phyloP scores from a whole-genome alignment of 106 monocot genomes.

The Platanthera guangdongensis region DNA sequence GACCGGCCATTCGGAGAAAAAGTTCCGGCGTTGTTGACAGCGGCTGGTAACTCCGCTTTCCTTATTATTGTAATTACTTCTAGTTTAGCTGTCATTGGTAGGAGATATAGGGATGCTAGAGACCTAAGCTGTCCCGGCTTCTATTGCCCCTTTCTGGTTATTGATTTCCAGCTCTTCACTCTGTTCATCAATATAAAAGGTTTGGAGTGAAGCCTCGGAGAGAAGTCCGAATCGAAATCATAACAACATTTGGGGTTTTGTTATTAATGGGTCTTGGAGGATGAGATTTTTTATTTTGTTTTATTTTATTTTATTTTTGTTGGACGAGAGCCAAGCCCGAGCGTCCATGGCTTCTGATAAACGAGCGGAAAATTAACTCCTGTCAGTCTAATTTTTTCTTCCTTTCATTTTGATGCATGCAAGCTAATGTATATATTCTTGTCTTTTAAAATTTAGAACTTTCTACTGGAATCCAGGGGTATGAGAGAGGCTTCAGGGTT shows the following conservation, averaged over 20 bases:
- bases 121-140: neutral
- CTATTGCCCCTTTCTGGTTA: neutral
- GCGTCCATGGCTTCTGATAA: neutral
- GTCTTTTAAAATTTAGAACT: neutral
- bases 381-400: neutral
- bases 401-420: neutral
- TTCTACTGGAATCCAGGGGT: neutral
- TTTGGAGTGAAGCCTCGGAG: neutral
- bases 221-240: neutral
- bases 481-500: neutral
- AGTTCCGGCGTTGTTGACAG: conserved; percentile 20
- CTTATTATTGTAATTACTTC: no score
- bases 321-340: neutral
- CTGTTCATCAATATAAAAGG: neutral
- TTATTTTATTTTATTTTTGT: neutral
- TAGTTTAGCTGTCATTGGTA: neutral
- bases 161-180: conserved; percentile 1
- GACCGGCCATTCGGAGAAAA: conserved; percentile 62
- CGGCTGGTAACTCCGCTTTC: neutral
- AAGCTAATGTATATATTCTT: neutral
- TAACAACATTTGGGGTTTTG: neutral
- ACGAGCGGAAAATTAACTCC: neutral
- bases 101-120: neutral
- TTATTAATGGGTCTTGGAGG: neutral
- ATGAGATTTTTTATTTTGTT: neutral